These are phyloP conservation scores for Cystobasidiaceae sp. DNA, from an alignment of 1,284 basidiomycete species.

Conservation along the genomic window DNA sequence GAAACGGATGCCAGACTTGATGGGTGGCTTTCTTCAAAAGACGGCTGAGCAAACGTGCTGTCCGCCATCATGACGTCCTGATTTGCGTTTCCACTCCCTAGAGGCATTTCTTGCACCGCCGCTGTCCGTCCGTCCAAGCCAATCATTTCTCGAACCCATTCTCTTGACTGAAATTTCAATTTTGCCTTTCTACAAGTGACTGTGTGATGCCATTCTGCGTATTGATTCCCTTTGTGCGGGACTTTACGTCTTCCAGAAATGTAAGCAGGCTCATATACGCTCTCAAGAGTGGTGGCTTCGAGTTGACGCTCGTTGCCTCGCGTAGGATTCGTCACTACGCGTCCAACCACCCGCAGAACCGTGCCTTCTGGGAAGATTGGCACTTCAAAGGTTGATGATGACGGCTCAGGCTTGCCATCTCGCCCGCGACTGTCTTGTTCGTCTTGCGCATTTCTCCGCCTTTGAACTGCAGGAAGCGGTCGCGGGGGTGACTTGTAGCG, in stretches of 20 bases:
- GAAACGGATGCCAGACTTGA: background rate
- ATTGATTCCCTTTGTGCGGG: slow-evolving; percentile 14
- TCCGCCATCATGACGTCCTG: too few relatives aligned
- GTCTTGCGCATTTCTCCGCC: too few relatives aligned
- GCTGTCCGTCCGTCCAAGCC: background rate
- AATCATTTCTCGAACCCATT: slow-evolving; percentile 17
- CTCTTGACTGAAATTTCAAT: background rate
- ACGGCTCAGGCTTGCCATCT: background rate
- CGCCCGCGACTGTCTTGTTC: background rate
- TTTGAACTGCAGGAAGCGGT: background rate
- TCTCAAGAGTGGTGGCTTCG: slow-evolving; percentile 2
- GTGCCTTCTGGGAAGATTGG: slow-evolving; percentile 16
- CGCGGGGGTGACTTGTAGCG: slow-evolving; percentile 21
- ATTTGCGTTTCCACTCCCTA: too few relatives aligned
- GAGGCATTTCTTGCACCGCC: background rate
- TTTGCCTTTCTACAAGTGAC: slow-evolving; percentile 3
- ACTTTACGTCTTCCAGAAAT: background rate
- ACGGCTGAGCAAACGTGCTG: background rate
- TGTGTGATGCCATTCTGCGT: slow-evolving; percentile 27
- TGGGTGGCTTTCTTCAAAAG: background rate
- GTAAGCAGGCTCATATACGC: slow-evolving; percentile 1
- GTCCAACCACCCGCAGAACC: slow-evolving; percentile 13
- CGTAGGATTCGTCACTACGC: background rate
- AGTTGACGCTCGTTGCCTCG: slow-evolving; percentile 18
- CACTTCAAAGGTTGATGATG: background rate